phyloP scores from a whole-genome alignment of 2,329 filamentous ascomycete genomes.

The Hypoxylon sp. region DNA sequence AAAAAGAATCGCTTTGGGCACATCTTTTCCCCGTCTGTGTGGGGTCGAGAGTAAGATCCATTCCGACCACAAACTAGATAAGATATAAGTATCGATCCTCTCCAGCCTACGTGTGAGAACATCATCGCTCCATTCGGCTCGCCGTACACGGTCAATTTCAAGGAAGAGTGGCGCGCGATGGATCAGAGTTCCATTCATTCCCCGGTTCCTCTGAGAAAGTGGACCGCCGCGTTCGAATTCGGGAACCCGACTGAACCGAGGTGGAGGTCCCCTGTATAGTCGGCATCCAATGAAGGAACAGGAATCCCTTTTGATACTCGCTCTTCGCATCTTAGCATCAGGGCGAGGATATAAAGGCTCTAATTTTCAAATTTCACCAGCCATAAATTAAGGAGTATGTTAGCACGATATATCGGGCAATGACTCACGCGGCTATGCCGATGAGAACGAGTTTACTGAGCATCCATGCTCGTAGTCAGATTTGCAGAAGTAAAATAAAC shows the following conservation, averaged over 20 bases:
- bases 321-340: slow-evolving; percentile 24
- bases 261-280: slow-evolving; percentile 5
- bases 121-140: slow-evolving; percentile 1
- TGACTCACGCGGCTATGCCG: slow-evolving; percentile 8
- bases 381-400: background rate
- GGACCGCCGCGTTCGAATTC: slow-evolving; percentile 1
- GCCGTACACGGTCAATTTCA: background rate
- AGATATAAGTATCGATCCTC: background rate
- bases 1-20: too few relatives aligned
- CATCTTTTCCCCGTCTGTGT: background rate
- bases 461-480: background rate
- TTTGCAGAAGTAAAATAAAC: background rate
- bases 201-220: background rate
- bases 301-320: background rate
- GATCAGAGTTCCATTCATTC: background rate
- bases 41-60: background rate
- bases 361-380: background rate
- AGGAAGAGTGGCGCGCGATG: background rate
- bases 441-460: background rate
- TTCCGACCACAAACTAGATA: background rate
- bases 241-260: slow-evolving; percentile 8
- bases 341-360: slow-evolving; percentile 4
- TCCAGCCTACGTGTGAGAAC: background rate
- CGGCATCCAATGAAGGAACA: slow-evolving; percentile 12
- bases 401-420: background rate